Conservation (phyloP, 805 yeast genomes). For the Candida ulmi region DNA sequence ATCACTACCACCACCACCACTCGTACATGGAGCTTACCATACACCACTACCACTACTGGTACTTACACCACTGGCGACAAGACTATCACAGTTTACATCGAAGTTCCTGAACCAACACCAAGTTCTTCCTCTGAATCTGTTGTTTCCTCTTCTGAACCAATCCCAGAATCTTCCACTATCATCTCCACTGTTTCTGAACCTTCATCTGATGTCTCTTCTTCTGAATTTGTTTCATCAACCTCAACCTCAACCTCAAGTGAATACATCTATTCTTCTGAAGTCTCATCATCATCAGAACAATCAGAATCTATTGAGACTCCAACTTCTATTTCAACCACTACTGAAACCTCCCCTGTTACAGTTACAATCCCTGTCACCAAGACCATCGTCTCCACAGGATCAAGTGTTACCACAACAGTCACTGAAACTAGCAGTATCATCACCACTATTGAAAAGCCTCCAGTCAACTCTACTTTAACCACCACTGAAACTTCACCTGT, state of each 20-base stretch:
- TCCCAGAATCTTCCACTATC: background rate
- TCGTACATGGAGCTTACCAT: background rate
- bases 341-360: background rate
- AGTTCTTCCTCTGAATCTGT: background rate
- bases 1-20: background rate
- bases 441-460: too few species aligned
- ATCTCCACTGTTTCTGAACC: background rate
- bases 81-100: constrained; percentile 1
- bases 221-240: background rate
- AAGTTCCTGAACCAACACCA: background rate
- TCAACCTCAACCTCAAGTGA: background rate
- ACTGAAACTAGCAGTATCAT: too few species aligned
- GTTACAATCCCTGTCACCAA: too few species aligned
- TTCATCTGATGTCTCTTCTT: background rate
- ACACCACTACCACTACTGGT: constrained; percentile 1
- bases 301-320: too few species aligned
- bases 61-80: constrained; percentile 1
- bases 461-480: too few species aligned
- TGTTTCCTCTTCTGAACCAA: background rate
- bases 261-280: too few species aligned
- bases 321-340: background rate
- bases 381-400: too few species aligned
- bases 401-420: too few species aligned
- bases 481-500: too few species aligned
- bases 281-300: too few species aligned